Evolutionary conservation across 2,329 filamentous ascomycete genomes (phyloP), one percentile per base, ranked within the genome.

Genomic region (Exophiala calicioides): DNA sequence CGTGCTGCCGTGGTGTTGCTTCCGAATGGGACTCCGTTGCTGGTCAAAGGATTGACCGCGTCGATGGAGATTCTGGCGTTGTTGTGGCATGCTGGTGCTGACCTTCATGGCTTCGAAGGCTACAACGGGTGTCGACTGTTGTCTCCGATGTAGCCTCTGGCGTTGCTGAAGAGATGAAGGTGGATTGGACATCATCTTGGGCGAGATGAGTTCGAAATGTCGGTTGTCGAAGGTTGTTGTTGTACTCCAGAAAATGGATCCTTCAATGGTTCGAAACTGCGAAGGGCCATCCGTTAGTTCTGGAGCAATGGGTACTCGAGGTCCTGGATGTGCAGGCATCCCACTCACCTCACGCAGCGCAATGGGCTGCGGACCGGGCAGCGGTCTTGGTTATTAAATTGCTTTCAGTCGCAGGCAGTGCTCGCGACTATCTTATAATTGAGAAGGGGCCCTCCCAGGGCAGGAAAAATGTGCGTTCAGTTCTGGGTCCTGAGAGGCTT

Each of bases 181-280:
- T 68, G 81, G 76, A 75, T 85, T 83, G 73, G 86, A 86, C 83
- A 90, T 84, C 87, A 90, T 90, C 72, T 76, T 80, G 74, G 78
- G 82, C 78, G 80, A 81, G 76, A 78, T 62, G 74, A 86, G 82
- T 85, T 81, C 82, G 83, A 83, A 58, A 81, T 69, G 44, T 44
- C 30, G 32, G 43, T 59, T 56, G 53, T 59, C 57, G 56, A 59
- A 60, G 62, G 71, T 77, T 74, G 70, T 67, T 69, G 73, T 73
- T 33, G 47, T 46, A 33, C 76, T 75, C 60, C 69, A 62, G 70
- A 62, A 30, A 70, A 70, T 68, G 67, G 70, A 68, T 69, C 73
- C 73, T 75, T 64, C 59, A 58, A 32, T 61, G 59, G 53, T 60
- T 62, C 59, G 58, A 62, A 55, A 56, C 58, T 65, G 53, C 24